Percentiles rank a stretch among this genome's conserved stretches.
These are phyloP conservation scores for Fagus sylvatica DNA, from an alignment of 306 rosid species.

Conservation along the genomic window DNA sequence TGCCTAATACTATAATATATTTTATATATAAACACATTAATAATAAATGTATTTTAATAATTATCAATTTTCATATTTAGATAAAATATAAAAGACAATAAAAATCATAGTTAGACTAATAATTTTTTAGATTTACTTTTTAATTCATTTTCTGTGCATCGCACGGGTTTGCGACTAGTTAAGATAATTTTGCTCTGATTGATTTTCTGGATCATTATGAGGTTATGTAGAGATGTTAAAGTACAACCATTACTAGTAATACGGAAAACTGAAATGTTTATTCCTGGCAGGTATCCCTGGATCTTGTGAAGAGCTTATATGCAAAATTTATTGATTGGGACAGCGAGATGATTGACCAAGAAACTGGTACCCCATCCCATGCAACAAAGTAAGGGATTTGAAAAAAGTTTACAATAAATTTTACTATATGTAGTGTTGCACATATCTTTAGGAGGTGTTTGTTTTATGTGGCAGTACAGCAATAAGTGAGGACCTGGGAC, in stretches of 20 bases:
- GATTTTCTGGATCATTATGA: slow-evolving; percentile 25
- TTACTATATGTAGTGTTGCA: slow-evolving; percentile 21
- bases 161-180: background rate
- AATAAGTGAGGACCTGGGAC: slow-evolving; percentile 98
- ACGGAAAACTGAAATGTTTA: slow-evolving; percentile 25
- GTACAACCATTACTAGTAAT: slow-evolving; percentile 16
- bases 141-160: no score
- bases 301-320: slow-evolving; percentile 90
- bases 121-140: no score
- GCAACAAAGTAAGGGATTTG: slow-evolving; percentile 81
- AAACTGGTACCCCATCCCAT: slow-evolving; percentile 81
- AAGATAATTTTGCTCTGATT: background rate
- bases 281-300: slow-evolving; percentile 86
- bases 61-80: no score
- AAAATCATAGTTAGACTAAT: no score
- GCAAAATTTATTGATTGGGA: slow-evolving; percentile 99
- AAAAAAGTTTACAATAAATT: slow-evolving; percentile 17
- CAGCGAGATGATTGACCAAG: slow-evolving; percentile 75
- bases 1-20: no score
- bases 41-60: no score
- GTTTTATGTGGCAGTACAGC: slow-evolving; percentile 95
- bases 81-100: no score
- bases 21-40: no score
- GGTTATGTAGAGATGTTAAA: slow-evolving; percentile 8
- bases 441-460: slow-evolving; percentile 41